phyloP scores from a whole-genome alignment of 345 rosid genomes.

The Moricandia moricandioides region DNA sequence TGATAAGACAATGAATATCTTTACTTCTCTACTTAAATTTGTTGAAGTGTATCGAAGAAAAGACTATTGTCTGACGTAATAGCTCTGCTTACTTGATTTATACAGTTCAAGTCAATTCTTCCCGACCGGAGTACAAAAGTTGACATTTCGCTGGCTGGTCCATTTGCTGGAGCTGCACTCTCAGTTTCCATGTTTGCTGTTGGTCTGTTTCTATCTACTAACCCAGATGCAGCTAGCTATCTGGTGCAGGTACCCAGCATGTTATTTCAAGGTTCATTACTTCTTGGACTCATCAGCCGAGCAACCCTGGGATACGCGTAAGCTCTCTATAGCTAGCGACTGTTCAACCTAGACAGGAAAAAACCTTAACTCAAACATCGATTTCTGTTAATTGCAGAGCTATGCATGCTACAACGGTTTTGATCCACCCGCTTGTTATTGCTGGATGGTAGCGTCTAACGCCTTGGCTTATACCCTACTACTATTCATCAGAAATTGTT shows the following conservation, averaged over 20 bases:
- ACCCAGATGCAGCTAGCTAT: conserved; percentile 69
- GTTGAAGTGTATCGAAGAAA: neutral
- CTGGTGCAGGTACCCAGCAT: conserved; percentile 89
- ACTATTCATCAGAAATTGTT: neutral
- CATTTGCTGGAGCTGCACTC: conserved; percentile 88
- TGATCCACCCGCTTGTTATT: conserved; percentile 89
- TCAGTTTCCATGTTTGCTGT: conserved; percentile 70
- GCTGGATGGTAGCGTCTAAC: conserved; percentile 74
- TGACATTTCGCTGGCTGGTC: conserved; percentile 88
- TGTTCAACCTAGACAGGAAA: conserved; percentile 20
- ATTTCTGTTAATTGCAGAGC: conserved; percentile 50
- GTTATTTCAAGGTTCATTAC: conserved; percentile 92
- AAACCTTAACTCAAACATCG: conserved; percentile 2
- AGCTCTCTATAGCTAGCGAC: conserved; percentile 37
- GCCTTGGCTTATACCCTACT: conserved; percentile 1
- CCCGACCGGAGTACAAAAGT: conserved; percentile 87
- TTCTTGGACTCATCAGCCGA: conserved; percentile 94
- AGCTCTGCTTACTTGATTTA: neutral
- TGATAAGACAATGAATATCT: neutral
- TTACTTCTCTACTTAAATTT: neutral
- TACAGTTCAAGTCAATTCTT: conserved; percentile 91
- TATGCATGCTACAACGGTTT: conserved; percentile 80
- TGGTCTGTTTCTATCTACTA: conserved; percentile 63
- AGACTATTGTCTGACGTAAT: neutral
- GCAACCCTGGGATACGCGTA: conserved; percentile 86